Evolutionary conservation across 768 basidiomycete genomes (phyloP).

Genomic region (Tubosaeta sp.): DNA sequence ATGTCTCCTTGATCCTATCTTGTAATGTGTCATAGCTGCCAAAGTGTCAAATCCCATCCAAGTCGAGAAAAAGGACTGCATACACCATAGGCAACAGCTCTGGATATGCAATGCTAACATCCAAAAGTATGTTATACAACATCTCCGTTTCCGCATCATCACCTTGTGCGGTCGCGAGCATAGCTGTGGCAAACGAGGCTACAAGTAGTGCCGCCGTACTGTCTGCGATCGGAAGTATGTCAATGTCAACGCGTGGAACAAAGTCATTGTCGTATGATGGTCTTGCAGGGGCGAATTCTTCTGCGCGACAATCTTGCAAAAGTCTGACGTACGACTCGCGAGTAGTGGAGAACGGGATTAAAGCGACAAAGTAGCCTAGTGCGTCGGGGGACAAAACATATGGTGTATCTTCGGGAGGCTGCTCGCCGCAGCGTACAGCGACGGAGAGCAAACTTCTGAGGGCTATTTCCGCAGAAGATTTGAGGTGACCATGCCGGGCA

Average conservation of each 20-base stretch:
- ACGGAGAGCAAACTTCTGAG: constrained; percentile 62
- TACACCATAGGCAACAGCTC: constrained; percentile 72
- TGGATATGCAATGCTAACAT: constrained; percentile 63
- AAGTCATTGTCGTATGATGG: constrained; percentile 39
- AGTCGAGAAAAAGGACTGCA: constrained; percentile 30
- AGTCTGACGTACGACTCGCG: constrained; percentile 53
- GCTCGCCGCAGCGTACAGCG: constrained; percentile 44
- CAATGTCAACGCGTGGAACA: constrained; percentile 51
- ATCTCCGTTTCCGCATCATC: constrained; percentile 82
- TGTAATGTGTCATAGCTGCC: constrained; percentile 70
- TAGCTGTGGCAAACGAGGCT: constrained; percentile 70
- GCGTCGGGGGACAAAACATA: constrained; percentile 53
- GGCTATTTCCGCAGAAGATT: constrained; percentile 54
- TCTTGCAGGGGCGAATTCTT: constrained; percentile 40
- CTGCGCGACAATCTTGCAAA: constrained; percentile 58
- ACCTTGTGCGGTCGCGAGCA: constrained; percentile 70
- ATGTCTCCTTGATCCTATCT: constrained; percentile 68
- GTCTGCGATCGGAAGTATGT: constrained; percentile 60
- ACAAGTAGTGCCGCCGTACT: constrained; percentile 63
- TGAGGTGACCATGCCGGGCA: constrained; percentile 62
- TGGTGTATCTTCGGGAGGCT: constrained; percentile 36
- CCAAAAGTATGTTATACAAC: constrained; percentile 70
- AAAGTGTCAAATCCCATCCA: constrained; percentile 4
- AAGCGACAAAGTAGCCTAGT: constrained; percentile 75
- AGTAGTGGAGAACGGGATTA: constrained; percentile 65